phyloP scores from a whole-genome alignment of 352 stramenopile species.

The Phytophthora sojae region DNA sequence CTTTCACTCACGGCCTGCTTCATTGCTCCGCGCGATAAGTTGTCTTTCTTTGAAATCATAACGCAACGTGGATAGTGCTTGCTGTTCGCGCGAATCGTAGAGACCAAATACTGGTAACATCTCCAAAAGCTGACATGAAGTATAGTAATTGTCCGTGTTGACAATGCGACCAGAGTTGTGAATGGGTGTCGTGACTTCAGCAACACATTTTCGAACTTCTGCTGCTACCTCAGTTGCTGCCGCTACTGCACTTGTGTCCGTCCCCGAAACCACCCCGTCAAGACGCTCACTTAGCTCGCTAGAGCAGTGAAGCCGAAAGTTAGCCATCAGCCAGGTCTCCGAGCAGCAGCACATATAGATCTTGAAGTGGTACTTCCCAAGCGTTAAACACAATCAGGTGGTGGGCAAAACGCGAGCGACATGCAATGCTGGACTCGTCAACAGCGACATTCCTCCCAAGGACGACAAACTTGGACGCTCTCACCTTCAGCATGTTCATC shows the following conservation, averaged over 20 bases:
- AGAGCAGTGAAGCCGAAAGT: neutral
- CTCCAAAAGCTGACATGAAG: too few species aligned
- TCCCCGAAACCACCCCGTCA: too few species aligned
- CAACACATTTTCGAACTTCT: too few species aligned
- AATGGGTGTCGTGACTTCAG: too few species aligned
- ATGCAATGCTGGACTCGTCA: neutral
- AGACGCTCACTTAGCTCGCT: too few species aligned
- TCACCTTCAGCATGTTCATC: too few species aligned
- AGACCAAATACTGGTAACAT: too few species aligned
- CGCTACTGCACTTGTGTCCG: too few species aligned
- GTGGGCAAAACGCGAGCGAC: neutral
- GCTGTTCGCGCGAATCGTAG: neutral
- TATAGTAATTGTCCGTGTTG: too few species aligned
- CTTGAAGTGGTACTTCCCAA: neutral
- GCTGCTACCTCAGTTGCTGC: too few species aligned
- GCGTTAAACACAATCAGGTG: neutral
- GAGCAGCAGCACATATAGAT: neutral
- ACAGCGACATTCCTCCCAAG: neutral
- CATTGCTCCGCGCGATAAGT: neutral
- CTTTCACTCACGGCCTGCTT: neutral
- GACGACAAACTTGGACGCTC: neutral
- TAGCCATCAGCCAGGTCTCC: neutral
- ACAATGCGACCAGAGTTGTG: too few species aligned
- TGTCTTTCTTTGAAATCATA: neutral
- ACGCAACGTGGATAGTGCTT: neutral